A percentile compares a stretch with the other conserved stretches of the same genome.
Conservation (phyloP, 2,329 filamentous ascomycete genomes). For the Ceratocystis ficicola region DNA sequence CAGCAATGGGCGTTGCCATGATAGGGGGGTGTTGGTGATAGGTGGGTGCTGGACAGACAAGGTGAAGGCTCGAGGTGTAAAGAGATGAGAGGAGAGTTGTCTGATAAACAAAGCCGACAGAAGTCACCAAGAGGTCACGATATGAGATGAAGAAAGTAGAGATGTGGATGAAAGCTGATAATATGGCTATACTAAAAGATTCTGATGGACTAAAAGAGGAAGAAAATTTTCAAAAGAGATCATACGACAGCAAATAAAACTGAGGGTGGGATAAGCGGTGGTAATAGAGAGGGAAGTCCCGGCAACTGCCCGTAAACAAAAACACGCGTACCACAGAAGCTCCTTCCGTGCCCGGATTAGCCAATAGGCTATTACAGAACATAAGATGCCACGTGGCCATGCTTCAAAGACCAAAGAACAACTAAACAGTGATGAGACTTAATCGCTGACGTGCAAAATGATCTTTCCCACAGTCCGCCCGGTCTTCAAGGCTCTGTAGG, state of each 20-base stretch:
- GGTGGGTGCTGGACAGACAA: neutral
- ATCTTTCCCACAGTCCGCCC: conserved; percentile 51
- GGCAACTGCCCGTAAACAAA: neutral
- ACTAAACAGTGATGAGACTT: neutral
- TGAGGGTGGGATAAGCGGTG: neutral
- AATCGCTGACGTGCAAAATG: conserved; percentile 31
- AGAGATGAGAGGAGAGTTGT: neutral
- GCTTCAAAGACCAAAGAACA: neutral
- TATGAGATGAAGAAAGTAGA: conserved; percentile 10
- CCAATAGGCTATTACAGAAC: neutral
- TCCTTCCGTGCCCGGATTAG: neutral
- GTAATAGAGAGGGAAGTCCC: neutral
- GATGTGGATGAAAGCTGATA: conserved; percentile 6
- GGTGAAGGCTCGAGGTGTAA: neutral
- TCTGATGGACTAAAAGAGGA: neutral
- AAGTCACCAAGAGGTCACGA: neutral
- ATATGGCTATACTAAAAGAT: conserved; percentile 8
- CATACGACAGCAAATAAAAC: neutral
- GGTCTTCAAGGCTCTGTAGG: conserved; percentile 47
- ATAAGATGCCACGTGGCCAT: neutral
- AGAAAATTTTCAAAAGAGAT: neutral
- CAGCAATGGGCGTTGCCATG: conserved; percentile 3
- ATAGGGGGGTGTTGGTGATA: neutral
- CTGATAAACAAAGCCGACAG: neutral
- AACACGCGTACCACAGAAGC: neutral